These are phyloP conservation scores for Malus sylvestris DNA, from an alignment of 306 rosid genomes.

Conservation along the genomic window DNA sequence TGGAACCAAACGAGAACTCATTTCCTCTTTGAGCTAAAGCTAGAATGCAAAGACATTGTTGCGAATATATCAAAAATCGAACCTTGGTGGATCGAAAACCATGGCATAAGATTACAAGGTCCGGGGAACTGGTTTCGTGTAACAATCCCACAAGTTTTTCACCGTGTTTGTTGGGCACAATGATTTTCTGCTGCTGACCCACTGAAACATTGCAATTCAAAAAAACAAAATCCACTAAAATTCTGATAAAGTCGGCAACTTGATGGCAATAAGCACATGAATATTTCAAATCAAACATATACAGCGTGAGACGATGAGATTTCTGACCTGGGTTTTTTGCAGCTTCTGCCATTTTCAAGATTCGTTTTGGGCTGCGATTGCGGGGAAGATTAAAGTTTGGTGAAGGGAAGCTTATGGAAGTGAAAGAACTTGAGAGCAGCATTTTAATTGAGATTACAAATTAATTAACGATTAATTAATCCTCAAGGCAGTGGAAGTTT, in stretches of 20 bases:
- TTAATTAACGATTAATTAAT: neutral
- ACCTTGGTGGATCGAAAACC: constrained; percentile 67
- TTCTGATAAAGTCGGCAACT: neutral
- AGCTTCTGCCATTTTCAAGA: constrained; percentile 46
- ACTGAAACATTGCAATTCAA: constrained; percentile 25
- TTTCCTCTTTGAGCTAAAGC: too few relatives aligned
- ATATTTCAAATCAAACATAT: neutral
- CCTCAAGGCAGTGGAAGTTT: neutral
- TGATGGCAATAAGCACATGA: neutral
- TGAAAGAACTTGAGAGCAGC: constrained; percentile 11
- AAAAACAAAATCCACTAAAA: neutral
- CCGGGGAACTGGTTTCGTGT: constrained; percentile 58
- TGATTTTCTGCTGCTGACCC: constrained; percentile 32
- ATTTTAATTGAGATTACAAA: neutral
- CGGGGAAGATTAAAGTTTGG: neutral
- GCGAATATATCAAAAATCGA: neutral
- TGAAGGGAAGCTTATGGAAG: constrained; percentile 1
- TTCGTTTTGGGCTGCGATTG: constrained; percentile 10
- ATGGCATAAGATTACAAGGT: constrained; percentile 67
- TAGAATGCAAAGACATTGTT: too few relatives aligned
- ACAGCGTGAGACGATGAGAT: neutral
- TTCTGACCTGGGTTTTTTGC: constrained; percentile 37
- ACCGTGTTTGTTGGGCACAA: constrained; percentile 49
- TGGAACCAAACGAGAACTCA: neutral
- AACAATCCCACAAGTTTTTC: constrained; percentile 63